Base-by-base conservation (phyloP, 2,329 filamentous ascomycete species). In the Microdochium bolleyi region DNA sequence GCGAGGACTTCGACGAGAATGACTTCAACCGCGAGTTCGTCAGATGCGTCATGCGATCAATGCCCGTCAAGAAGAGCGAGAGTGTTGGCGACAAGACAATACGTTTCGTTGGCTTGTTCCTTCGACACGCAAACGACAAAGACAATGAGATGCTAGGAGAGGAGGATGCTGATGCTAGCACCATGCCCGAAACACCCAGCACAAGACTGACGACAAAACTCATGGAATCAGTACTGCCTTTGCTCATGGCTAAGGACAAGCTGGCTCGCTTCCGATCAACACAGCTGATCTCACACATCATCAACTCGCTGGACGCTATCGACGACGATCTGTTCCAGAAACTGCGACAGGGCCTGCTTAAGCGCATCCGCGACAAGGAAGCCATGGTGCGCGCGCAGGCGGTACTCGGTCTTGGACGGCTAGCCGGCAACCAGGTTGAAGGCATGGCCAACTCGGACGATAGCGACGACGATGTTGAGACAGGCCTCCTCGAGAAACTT, bases 11-110 rank as follows among this genome's bases (percentile, higher is more conserved):
- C 57, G 85, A 89, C 48, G 91, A 95, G 67, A 80, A 85, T 49
- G 86, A 94, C 54, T 97, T 99, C 73, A 95, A 94, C 62, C 73
- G 77, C 25, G 92, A 99, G 67, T 84, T 97, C 53, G 80, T 85
- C 53, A 81, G 94, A 64, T 96, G 91, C 64, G 79, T 95, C 24
- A 69, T 95, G 60, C 81, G 91, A 52, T 80, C 92, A 50, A 82
- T 99, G 75, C 82, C 87, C 1, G 85, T 97, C 54, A 95, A 92
- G 76, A 97, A 96, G 76, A 87, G 88, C 37, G 94, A 99, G 71
- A 78, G 82, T 14, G 92, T 89, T 2, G 94, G 91, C 24, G 92
- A 97, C 67, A 85, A 89, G 61, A 80, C 88, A 16, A 82, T 97
- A 54, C 83, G 88, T 48, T 99, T 99, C 66, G 73, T 95, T 56